Conservation (phyloP, 2,329 filamentous ascomycete genomes). For the Botrytis deweyae region DNA sequence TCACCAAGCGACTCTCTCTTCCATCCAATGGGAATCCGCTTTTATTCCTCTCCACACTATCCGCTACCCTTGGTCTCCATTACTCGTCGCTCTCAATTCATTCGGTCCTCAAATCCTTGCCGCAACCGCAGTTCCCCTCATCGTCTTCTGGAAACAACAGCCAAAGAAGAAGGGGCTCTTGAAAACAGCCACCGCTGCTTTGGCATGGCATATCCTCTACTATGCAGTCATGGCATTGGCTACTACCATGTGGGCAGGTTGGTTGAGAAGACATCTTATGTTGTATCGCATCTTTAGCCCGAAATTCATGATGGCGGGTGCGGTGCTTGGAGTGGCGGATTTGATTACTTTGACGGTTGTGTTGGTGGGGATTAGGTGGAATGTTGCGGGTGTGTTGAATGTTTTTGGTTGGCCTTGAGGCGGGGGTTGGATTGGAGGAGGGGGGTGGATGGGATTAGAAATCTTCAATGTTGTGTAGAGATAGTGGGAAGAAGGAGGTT, state of each 20-base stretch:
- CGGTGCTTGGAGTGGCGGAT: slow-evolving; percentile 73
- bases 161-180: slow-evolving; percentile 56
- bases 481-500: not conserved
- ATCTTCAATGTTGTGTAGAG: not conserved
- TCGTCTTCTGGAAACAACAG: slow-evolving; percentile 85
- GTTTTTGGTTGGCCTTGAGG: slow-evolving; percentile 69
- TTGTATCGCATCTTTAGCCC: slow-evolving; percentile 92
- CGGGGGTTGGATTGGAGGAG: not conserved
- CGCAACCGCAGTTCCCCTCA: slow-evolving; percentile 73
- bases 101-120: slow-evolving; percentile 88
- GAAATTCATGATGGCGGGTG: slow-evolving; percentile 79
- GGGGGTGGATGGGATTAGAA: not conserved
- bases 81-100: slow-evolving; percentile 80
- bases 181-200: slow-evolving; percentile 64
- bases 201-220: slow-evolving; percentile 75
- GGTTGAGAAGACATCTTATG: slow-evolving; percentile 90
- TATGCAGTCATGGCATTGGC: slow-evolving; percentile 81
- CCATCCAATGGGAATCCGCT: slow-evolving; percentile 93
- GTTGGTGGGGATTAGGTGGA: slow-evolving; percentile 72
- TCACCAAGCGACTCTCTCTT: slow-evolving; percentile 83
- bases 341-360: slow-evolving; percentile 68
- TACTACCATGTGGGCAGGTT: slow-evolving; percentile 87
- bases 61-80: slow-evolving; percentile 83
- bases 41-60: slow-evolving; percentile 85
- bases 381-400: slow-evolving; percentile 75